phyloP scores from a whole-genome alignment of 176 grass and related monocot species.

The Neostapfia colusana region DNA sequence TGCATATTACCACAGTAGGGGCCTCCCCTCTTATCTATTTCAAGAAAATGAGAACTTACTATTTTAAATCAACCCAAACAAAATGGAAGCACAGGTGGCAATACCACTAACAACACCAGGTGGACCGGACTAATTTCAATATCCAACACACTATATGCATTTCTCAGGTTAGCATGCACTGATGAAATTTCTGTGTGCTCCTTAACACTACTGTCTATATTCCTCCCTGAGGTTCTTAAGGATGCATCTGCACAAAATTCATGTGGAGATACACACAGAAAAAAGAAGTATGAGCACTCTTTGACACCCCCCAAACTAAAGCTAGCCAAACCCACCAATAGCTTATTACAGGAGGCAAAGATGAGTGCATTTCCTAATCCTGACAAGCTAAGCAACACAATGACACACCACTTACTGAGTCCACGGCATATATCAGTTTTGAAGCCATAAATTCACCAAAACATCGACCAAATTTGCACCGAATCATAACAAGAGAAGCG shows the following conservation, averaged over 20 bases:
- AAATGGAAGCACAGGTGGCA: not conserved
- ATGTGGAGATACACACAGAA: not conserved
- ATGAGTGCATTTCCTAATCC: not conserved
- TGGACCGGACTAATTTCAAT: not conserved
- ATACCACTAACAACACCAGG: not conserved
- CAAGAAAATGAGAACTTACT: no score
- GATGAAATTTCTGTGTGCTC: not conserved
- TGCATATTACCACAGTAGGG: no score
- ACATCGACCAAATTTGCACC: constrained; percentile 2
- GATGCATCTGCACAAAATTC: not conserved
- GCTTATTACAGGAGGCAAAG: not conserved
- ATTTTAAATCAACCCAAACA: not conserved
- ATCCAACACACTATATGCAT: not conserved
- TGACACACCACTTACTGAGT: not conserved
- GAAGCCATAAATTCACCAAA: not conserved
- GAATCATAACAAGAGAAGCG: constrained; percentile 28
- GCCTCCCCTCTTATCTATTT: no score
- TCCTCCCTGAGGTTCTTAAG: not conserved
- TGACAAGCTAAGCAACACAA: not conserved
- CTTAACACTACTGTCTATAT: not conserved
- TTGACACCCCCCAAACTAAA: not conserved
- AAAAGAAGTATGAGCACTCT: not conserved
- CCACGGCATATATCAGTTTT: not conserved
- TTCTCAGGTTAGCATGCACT: not conserved
- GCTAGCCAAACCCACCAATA: not conserved